phyloP scores from a whole-genome alignment of 257 asterid genomes.

The Ophiorrhiza pumila region DNA sequence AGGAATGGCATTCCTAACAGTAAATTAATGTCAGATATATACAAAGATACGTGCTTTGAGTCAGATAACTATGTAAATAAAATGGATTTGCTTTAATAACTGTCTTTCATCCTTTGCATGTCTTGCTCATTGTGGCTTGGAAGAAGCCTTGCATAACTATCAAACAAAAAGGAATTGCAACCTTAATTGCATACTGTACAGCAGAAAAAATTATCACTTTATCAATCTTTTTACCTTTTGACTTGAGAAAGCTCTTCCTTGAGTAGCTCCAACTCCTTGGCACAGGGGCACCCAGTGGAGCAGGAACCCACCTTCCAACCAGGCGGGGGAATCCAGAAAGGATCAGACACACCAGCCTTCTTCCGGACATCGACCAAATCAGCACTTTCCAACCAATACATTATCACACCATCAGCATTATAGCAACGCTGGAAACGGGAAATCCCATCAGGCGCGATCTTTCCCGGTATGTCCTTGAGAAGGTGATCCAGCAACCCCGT shows the following conservation, averaged over 20 bases:
- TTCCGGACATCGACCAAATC: conserved; percentile 24
- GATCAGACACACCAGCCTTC: conserved; percentile 29
- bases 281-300: conserved; percentile 22
- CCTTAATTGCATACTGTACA: neutral
- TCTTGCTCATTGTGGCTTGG: neutral
- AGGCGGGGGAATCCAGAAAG: conserved; percentile 28
- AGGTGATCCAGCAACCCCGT: conserved; percentile 30
- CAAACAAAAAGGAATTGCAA: neutral
- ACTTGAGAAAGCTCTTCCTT: conserved; percentile 24
- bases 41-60: neutral
- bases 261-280: conserved; percentile 24
- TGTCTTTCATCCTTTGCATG: neutral
- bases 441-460: conserved; percentile 22
- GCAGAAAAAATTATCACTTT: neutral
- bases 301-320: conserved; percentile 28
- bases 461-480: conserved; percentile 30
- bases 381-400: conserved; percentile 30
- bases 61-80: neutral
- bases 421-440: conserved; percentile 28
- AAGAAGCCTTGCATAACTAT: neutral
- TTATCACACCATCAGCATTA: conserved; percentile 27
- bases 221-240: conserved; percentile 17
- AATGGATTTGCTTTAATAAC: neutral
- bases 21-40: neutral
- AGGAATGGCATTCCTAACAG: neutral